Evolutionary conservation across 2,329 filamentous ascomycete genomes (phyloP).

Genomic region (Aureobasidium sp.): DNA sequence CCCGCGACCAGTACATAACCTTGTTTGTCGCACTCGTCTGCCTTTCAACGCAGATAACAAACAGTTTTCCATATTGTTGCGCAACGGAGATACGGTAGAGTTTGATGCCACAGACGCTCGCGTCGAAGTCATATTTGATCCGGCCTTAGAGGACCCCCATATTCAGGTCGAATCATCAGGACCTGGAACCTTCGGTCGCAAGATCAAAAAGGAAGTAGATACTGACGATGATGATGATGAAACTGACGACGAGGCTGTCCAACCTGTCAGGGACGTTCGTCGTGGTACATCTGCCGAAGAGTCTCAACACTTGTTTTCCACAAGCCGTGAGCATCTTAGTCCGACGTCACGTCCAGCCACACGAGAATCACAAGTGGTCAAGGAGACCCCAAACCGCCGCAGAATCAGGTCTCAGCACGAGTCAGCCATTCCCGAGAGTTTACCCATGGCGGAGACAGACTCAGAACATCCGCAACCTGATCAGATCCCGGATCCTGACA

Average conservation of each 20-base stretch:
- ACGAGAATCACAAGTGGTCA: slow-evolving; percentile 1
- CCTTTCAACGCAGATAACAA: background rate
- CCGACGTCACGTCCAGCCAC: background rate
- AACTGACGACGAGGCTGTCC: background rate
- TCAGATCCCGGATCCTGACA: background rate
- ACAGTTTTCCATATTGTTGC: background rate
- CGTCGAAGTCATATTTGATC: background rate
- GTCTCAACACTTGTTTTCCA: slow-evolving; percentile 7
- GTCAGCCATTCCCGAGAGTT: slow-evolving; percentile 1
- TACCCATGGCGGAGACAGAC: background rate
- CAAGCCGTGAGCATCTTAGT: slow-evolving; percentile 11
- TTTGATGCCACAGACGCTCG: background rate
- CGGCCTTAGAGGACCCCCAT: background rate
- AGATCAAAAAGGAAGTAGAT: background rate
- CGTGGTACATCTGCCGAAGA: background rate
- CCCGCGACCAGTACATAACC: background rate
- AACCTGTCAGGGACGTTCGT: background rate
- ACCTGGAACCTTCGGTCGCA: background rate
- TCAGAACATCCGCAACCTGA: background rate
- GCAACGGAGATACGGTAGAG: background rate
- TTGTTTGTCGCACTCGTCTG: background rate
- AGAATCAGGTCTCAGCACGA: background rate
- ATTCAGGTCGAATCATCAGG: slow-evolving; percentile 11
- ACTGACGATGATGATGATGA: slow-evolving; percentile 7
- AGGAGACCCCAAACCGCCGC: background rate